Percentiles rank a stretch among this genome's conserved stretches.
Evolutionary conservation across 805 yeast species (phyloP).

Genomic region (Candida wancherniae): DNA sequence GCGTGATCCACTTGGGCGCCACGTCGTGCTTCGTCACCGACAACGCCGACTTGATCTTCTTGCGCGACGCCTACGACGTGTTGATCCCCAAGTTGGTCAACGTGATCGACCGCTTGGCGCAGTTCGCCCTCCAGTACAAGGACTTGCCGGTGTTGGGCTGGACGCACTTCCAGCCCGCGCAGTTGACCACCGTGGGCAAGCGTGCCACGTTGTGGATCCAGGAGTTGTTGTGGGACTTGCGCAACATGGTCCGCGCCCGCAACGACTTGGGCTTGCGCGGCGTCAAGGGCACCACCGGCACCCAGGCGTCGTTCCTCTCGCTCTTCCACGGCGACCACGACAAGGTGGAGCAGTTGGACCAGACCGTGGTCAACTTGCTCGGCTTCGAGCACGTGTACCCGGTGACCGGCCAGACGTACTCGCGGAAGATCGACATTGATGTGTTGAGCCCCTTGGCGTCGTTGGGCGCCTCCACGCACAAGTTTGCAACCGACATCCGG

Average conservation of each 20-base stretch:
- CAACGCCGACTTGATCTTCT: slow-evolving; percentile 93
- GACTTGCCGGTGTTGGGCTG: slow-evolving; percentile 97
- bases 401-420: slow-evolving; percentile 98
- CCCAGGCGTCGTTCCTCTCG: slow-evolving; percentile 94
- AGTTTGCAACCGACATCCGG: slow-evolving; percentile 96
- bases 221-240: slow-evolving; percentile 94
- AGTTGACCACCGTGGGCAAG: slow-evolving; percentile 96
- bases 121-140: slow-evolving; percentile 87
- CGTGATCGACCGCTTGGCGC: slow-evolving; percentile 83
- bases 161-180: slow-evolving; percentile 99
- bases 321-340: slow-evolving; percentile 96
- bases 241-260: slow-evolving; percentile 94
- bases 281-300: slow-evolving; percentile 98
- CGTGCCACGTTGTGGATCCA: slow-evolving; percentile 97
- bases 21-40: slow-evolving; percentile 97
- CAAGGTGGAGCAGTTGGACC: slow-evolving; percentile 89
- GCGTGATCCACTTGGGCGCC: slow-evolving; percentile 97
- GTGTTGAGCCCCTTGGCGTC: slow-evolving; percentile 89
- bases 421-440: slow-evolving; percentile 96
- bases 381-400: slow-evolving; percentile 97
- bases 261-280: slow-evolving; percentile 95
- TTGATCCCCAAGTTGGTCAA: slow-evolving; percentile 93
- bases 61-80: slow-evolving; percentile 92
- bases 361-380: slow-evolving; percentile 84
- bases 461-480: slow-evolving; percentile 93